These are phyloP conservation scores for Quillaja saponaria DNA, from an alignment of 306 rosid species.

Conservation along the genomic window DNA sequence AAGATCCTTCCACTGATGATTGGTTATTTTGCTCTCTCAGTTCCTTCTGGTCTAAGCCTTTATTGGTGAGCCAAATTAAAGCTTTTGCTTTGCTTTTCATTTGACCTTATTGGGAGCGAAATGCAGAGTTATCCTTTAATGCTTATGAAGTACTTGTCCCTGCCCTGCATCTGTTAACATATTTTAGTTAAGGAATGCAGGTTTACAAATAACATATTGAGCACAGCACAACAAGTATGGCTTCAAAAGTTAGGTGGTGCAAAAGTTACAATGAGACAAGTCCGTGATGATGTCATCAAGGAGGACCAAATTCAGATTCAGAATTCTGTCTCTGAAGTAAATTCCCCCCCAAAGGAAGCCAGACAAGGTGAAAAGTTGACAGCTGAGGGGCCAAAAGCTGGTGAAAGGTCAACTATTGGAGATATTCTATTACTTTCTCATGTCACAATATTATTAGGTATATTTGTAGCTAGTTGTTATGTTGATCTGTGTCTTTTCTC, in stretches of 20 bases:
- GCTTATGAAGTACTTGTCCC: neutral
- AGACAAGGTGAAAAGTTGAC: slow-evolving; percentile 48
- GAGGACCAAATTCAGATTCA: slow-evolving; percentile 49
- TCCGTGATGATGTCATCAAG: slow-evolving; percentile 41
- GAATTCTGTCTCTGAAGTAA: slow-evolving; percentile 49
- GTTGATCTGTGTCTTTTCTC: slow-evolving; percentile 16
- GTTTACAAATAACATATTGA: slow-evolving; percentile 90
- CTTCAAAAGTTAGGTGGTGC: slow-evolving; percentile 96
- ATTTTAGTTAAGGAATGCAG: slow-evolving; percentile 43
- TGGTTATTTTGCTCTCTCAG: slow-evolving; percentile 96
- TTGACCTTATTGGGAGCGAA: slow-evolving; percentile 21
- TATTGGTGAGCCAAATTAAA: slow-evolving; percentile 70
- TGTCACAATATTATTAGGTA: slow-evolving; percentile 2
- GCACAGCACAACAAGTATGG: slow-evolving; percentile 96
- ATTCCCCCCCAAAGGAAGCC: slow-evolving; percentile 36
- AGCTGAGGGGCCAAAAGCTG: slow-evolving; percentile 60
- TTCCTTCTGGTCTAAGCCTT: slow-evolving; percentile 98
- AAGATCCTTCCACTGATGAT: slow-evolving; percentile 88
- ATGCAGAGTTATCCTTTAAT: neutral
- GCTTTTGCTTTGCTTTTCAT: slow-evolving; percentile 15
- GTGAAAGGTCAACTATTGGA: slow-evolving; percentile 67
- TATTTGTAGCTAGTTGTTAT: slow-evolving; percentile 15
- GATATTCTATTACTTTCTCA: slow-evolving; percentile 8
- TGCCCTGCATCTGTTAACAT: slow-evolving; percentile 22
- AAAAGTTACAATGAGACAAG: slow-evolving; percentile 50